Percentiles rank a stretch among this genome's conserved stretches.
These are phyloP conservation scores for Umbelopsis ramanniana DNA, from an alignment of 192 early-diverging fungal genomes.

Conservation along the genomic window DNA sequence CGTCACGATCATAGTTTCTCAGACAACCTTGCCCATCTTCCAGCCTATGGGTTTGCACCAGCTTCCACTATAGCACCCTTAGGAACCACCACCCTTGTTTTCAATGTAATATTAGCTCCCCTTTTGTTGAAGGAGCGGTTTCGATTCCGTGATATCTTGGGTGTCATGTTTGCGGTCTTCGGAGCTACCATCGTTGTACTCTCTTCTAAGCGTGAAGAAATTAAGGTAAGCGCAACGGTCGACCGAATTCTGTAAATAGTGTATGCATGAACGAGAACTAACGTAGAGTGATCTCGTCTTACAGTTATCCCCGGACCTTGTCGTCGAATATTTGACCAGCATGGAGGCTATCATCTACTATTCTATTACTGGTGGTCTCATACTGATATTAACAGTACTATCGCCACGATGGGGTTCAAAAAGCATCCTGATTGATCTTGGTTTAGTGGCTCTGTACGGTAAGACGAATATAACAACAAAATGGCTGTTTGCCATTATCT, in stretches of 20 bases:
- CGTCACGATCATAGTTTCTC: background rate
- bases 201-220: conserved; percentile 62
- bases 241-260: background rate
- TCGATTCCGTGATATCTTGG: conserved; percentile 60
- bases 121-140: conserved; percentile 68
- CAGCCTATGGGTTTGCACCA: conserved; percentile 77
- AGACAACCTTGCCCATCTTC: conserved; percentile 10
- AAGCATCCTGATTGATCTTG: conserved; percentile 61
- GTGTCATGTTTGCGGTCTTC: conserved; percentile 63
- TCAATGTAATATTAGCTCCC: conserved; percentile 74
- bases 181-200: conserved; percentile 68
- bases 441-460: conserved; percentile 65
- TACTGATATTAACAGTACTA: conserved; percentile 35
- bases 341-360: conserved; percentile 53
- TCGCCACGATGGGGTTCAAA: conserved; percentile 47
- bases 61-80: conserved; percentile 75
- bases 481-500: background rate
- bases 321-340: conserved; percentile 45
- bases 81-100: conserved; percentile 73
- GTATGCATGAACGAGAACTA: background rate
- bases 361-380: conserved; percentile 33
- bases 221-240: conserved; percentile 39
- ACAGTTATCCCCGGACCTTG: conserved; percentile 48
- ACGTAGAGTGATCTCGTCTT: background rate
- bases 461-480: conserved; percentile 15